These are phyloP conservation scores for Phytophthora cactorum DNA, from an alignment of 352 stramenopile genomes.

Conservation along the genomic window DNA sequence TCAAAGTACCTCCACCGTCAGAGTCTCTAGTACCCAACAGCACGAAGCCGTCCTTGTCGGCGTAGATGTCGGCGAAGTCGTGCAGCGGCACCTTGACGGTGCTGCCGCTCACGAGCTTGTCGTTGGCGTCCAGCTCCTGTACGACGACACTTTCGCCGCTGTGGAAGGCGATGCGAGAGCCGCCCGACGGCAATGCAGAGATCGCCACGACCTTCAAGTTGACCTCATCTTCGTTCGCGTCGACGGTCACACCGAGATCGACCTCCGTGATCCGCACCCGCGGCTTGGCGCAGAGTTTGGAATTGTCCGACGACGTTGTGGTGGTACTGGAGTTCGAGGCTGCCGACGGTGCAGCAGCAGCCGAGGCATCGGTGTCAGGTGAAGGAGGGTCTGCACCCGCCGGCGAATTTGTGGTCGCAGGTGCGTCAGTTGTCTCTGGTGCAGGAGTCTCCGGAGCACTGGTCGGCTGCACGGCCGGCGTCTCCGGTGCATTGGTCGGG, in stretches of 20 bases:
- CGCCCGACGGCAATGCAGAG: conserved; percentile 33
- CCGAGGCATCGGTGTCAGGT: conserved; percentile 2
- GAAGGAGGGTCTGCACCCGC: not conserved
- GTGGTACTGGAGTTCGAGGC: conserved; percentile 4
- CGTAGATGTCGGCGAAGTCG: conserved; percentile 66
- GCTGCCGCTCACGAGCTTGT: conserved; percentile 49
- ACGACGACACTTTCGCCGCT: conserved; percentile 58
- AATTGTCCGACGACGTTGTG: conserved; percentile 21
- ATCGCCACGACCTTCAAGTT: conserved; percentile 56
- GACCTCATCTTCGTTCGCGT: conserved; percentile 54
- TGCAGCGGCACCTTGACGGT: conserved; percentile 44
- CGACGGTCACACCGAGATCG: conserved; percentile 40
- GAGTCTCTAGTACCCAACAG: conserved; percentile 56
- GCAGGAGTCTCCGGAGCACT: too few relatives aligned
- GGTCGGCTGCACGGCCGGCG: too few relatives aligned
- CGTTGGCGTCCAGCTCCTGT: conserved; percentile 50
- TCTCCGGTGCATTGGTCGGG: too few relatives aligned
- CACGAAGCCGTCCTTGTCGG: conserved; percentile 62
- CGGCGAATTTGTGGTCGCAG: too few relatives aligned
- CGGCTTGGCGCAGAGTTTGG: conserved; percentile 49
- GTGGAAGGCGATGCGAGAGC: conserved; percentile 40
- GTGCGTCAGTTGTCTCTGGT: too few relatives aligned
- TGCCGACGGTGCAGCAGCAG: not conserved
- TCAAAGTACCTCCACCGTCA: conserved; percentile 55
- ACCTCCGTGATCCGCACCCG: conserved; percentile 49